These are phyloP conservation scores for Starmerella ratchasimensis DNA, from an alignment of 805 yeast genomes.

Conservation along the genomic window DNA sequence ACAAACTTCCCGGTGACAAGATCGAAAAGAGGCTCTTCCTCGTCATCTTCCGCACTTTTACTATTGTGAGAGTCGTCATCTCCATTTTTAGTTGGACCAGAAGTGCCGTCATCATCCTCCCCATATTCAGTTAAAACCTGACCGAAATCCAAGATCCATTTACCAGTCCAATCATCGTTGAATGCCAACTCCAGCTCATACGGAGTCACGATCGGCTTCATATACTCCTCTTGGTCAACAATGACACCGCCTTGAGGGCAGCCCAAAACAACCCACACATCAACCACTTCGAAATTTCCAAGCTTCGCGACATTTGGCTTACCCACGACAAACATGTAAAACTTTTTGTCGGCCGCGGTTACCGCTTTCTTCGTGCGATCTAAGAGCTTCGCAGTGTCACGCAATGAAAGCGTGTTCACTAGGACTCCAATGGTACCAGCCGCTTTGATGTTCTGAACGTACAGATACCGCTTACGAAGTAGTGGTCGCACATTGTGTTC, in stretches of 20 bases:
- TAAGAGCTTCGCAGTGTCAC: conserved; percentile 57
- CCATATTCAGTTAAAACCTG: conserved; percentile 30
- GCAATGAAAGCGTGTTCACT: conserved; percentile 75
- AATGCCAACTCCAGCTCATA: conserved; percentile 78
- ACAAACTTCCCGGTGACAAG: conserved; percentile 73
- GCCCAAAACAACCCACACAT: conserved; percentile 87
- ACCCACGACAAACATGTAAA: conserved; percentile 89
- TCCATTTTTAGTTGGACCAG: conserved; percentile 15
- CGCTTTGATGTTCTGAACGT: conserved; percentile 76
- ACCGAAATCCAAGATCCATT: conserved; percentile 77
- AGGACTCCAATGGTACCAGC: conserved; percentile 87
- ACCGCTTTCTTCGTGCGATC: conserved; percentile 48
- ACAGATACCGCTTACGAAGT: conserved; percentile 67
- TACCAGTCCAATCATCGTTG: conserved; percentile 78
- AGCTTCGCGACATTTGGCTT: conserved; percentile 94
- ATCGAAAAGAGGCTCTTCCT: conserved; percentile 64
- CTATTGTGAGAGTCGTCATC: conserved; percentile 18
- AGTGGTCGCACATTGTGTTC: conserved; percentile 43
- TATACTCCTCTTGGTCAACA: conserved; percentile 61
- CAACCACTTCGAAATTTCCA: conserved; percentile 90
- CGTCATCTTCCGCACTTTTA: conserved; percentile 20
- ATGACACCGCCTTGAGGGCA: conserved; percentile 91
- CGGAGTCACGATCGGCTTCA: conserved; percentile 86
- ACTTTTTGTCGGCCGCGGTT: conserved; percentile 70
- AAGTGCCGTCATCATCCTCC: conserved; percentile 7